Percentiles rank a stretch among this genome's conserved stretches.
These are phyloP conservation scores for Cicer pinnatifidum DNA, from an alignment of 306 rosid genomes.

Conservation along the genomic window DNA sequence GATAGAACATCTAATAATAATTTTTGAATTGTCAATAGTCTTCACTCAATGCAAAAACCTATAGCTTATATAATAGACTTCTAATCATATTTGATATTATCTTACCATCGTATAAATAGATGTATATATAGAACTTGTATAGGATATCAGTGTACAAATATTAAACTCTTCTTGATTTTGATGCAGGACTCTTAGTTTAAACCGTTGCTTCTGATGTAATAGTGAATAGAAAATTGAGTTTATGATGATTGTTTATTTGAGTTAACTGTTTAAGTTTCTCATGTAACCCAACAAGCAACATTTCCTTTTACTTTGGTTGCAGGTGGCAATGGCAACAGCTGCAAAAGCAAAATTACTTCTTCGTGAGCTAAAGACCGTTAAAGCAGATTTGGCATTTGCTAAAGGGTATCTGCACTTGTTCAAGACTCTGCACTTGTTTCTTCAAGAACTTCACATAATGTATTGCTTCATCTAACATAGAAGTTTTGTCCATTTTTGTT, in stretches of 20 bases:
- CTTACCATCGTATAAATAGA: background rate
- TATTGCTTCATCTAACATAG: no score
- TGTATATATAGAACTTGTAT: background rate
- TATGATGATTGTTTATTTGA: slow-evolving; percentile 11
- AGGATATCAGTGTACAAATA: no score
- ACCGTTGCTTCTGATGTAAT: slow-evolving; percentile 1
- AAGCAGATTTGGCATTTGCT: slow-evolving; percentile 93
- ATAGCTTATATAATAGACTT: background rate
- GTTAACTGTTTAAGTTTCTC: background rate
- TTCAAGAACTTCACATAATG: no score
- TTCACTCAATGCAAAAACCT: slow-evolving; percentile 1
- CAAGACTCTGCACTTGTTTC: no score
- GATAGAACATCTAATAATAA: no score
- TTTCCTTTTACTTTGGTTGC: slow-evolving; percentile 41
- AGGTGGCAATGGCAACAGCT: slow-evolving; percentile 99
- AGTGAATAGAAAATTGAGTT: background rate
- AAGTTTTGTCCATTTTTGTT: no score
- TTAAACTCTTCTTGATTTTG: background rate
- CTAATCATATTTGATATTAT: background rate
- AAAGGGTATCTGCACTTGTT: no score
- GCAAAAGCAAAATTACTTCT: slow-evolving; percentile 94
- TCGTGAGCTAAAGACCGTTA: slow-evolving; percentile 91
- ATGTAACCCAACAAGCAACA: slow-evolving; percentile 35
- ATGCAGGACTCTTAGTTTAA: slow-evolving; percentile 7
- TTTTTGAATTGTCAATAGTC: slow-evolving; percentile 35